Base-by-base conservation (phyloP, 305 asterid genomes). In the Stenogyne calaminthoides region DNA sequence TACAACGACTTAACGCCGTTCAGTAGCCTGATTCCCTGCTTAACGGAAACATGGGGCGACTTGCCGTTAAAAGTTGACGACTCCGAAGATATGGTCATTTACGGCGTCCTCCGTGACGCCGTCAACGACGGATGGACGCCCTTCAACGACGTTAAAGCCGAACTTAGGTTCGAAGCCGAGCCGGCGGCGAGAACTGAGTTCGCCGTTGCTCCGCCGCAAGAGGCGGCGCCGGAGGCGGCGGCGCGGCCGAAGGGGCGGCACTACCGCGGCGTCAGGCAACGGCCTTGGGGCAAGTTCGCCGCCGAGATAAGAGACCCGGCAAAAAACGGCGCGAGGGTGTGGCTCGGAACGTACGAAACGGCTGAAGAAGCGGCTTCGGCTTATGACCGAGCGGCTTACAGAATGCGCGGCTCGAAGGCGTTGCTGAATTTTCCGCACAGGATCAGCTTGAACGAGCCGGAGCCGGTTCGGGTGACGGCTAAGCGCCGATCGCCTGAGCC, bases 271-370 rank as follows among this genome's bases (percentile, higher is more conserved):
- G 96, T 92, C 52, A 78, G 98, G 82, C 95, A 83, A 44, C 81
- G 98, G 70, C 97, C 96, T 39, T 92, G 98, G 96, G 97, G 97
- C 16, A 92, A 92, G 76, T 92, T 92, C 67, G 98, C 97, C 6
- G 97, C 97, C 1, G 98, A 92, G 82, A 92, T 92, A 68, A 84
- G 98, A 54, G 98, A 92, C 37, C 96, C 98, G 57, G 93, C 95
- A 39, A 92, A 87, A 46, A 92, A 90, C 74, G 97, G 98, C 27
- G 96, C 98, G 9, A 77, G 98, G 58, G 95, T 92, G 1, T 92
- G 98, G 98, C 97, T 92, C 18, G 98, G 98, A 15, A 92, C 98
- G 0, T 92, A 92, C n/a, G 97, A 85, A 67, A 85, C 90, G 77
- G 96, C 93, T 20, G 96, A 92, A 87, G 98, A 88, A 80, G 98